Evolutionary conservation across 768 basidiomycete species (phyloP).

Genomic region (Podaxis rugospora): DNA sequence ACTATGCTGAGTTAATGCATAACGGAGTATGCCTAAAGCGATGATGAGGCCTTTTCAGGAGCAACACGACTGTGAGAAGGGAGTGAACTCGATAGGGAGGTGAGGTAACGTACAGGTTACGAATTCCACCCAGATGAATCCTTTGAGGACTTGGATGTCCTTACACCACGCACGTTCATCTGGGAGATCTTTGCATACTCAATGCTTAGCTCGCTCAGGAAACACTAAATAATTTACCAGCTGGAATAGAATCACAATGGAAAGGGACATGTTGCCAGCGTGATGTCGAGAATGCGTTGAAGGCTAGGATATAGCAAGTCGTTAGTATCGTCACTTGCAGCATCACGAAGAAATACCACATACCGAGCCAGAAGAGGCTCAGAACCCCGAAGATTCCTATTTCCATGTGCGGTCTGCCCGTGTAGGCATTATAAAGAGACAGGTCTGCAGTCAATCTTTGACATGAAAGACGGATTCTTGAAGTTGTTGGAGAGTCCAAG

Average conservation of each 20-base stretch:
- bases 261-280: constrained; percentile 49
- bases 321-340: neutral
- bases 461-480: neutral
- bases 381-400: constrained; percentile 41
- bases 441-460: constrained; percentile 41
- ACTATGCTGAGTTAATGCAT: constrained; percentile 36
- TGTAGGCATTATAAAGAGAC: constrained; percentile 34
- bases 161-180: constrained; percentile 50
- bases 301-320: constrained; percentile 26
- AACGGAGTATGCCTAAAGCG: constrained; percentile 36
- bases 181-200: constrained; percentile 27
- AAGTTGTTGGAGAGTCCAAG: neutral
- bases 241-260: constrained; percentile 44
- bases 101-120: constrained; percentile 33
- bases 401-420: constrained; percentile 43
- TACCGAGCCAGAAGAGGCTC: constrained; percentile 53
- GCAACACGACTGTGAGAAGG: neutral
- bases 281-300: constrained; percentile 58
- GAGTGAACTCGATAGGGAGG: neutral
- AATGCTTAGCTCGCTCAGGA: too few relatives aligned
- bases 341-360: constrained; percentile 11
- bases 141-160: constrained; percentile 49
- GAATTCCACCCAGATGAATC: constrained; percentile 58
- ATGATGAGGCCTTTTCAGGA: constrained; percentile 36
- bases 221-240: constrained; percentile 27